A percentile compares a stretch with the other conserved stretches of the same genome.
Evolutionary conservation across 2,329 filamentous ascomycete species (phyloP).

Genomic region (Calonectria multiphialidica): DNA sequence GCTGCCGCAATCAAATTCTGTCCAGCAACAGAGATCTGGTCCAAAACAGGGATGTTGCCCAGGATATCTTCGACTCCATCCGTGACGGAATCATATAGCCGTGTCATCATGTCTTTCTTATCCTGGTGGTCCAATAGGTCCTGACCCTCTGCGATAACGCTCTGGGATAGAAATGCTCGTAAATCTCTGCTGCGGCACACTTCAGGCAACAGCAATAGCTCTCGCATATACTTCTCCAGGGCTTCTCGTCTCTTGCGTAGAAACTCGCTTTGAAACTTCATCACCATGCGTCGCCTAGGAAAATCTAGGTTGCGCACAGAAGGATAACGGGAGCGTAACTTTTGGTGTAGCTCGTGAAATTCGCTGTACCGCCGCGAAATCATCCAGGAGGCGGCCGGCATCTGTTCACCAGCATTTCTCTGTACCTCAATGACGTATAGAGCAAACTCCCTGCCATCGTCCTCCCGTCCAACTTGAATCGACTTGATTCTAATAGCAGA

Average conservation of each 20-base stretch:
- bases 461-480: slow-evolving; percentile 91
- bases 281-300: slow-evolving; percentile 89
- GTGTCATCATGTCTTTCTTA: slow-evolving; percentile 89
- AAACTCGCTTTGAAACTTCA: slow-evolving; percentile 97
- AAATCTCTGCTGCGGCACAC: slow-evolving; percentile 95
- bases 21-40: slow-evolving; percentile 92
- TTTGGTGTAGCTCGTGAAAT: slow-evolving; percentile 95
- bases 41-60: slow-evolving; percentile 94
- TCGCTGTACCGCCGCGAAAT: slow-evolving; percentile 96
- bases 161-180: slow-evolving; percentile 91
- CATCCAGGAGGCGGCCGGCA: slow-evolving; percentile 95
- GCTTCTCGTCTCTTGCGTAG: slow-evolving; percentile 87
- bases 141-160: slow-evolving; percentile 77
- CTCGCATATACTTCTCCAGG: slow-evolving; percentile 86
- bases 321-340: slow-evolving; percentile 84
- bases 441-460: slow-evolving; percentile 93
- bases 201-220: slow-evolving; percentile 87
- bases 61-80: slow-evolving; percentile 99
- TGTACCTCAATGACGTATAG: slow-evolving; percentile 94
- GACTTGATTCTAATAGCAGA: slow-evolving; percentile 91
- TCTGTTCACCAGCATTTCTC: slow-evolving; percentile 90
- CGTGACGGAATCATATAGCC: slow-evolving; percentile 95
- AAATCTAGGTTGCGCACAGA: slow-evolving; percentile 93
- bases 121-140: slow-evolving; percentile 69
- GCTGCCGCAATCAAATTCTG: slow-evolving; percentile 90